These are phyloP conservation scores for Volvariella surrecta DNA, from an alignment of 1,284 basidiomycete species.

Conservation along the genomic window DNA sequence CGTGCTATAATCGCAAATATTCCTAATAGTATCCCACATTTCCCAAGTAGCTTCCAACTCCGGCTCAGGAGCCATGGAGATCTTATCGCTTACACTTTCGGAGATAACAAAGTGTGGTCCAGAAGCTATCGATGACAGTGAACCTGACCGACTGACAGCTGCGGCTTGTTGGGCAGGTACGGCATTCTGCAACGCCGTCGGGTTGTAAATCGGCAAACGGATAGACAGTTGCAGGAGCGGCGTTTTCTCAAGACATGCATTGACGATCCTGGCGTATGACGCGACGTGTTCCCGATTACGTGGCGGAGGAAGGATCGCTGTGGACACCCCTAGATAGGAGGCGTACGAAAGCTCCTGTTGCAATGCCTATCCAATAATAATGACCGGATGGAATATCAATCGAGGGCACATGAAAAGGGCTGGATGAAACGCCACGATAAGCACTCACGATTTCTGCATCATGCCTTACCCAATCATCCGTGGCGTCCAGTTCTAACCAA, in stretches of 20 bases:
- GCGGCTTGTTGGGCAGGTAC: constrained; percentile 8
- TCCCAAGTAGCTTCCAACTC: constrained; percentile 90
- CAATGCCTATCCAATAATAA: constrained; percentile 55
- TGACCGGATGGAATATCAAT: constrained; percentile 2
- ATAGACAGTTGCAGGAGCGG: constrained; percentile 75
- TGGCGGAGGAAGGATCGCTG: constrained; percentile 86
- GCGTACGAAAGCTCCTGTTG: constrained; percentile 92
- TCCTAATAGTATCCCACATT: constrained; percentile 93
- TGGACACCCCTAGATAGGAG: constrained; percentile 82
- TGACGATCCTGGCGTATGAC: constrained; percentile 89
- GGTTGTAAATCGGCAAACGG: constrained; percentile 79
- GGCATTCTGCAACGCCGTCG: constrained; percentile 34
- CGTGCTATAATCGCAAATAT: constrained; percentile 81
- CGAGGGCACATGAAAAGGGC: constrained; percentile 7
- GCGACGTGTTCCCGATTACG: constrained; percentile 79
- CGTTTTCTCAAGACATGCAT: constrained; percentile 62
- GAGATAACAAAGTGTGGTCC: constrained; percentile 21
- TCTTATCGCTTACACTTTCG: constrained; percentile 16
- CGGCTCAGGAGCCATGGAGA: constrained; percentile 32
- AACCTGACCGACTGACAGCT: constrained; percentile 2
- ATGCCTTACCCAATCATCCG: constrained; percentile 90
- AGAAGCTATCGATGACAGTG: constrained; percentile 24
- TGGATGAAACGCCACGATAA: constrained; percentile 13
- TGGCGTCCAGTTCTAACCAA: constrained; percentile 93
- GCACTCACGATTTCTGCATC: constrained; percentile 93